These are phyloP conservation scores for Globisporangium orthogonon DNA, from an alignment of 352 stramenopile species.

Conservation along the genomic window DNA sequence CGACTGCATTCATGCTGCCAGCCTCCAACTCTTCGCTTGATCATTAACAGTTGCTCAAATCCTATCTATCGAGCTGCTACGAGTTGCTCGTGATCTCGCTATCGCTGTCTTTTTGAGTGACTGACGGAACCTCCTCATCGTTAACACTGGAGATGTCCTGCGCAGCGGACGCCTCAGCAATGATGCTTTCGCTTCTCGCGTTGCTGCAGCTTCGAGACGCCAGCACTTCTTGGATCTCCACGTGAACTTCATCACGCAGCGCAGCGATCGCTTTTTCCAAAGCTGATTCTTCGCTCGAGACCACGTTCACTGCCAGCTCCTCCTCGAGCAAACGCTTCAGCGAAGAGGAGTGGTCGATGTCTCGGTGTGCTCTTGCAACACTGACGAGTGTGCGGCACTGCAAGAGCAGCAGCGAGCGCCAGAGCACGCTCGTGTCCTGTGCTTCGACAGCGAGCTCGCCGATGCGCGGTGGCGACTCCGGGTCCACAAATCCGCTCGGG, in stretches of 20 bases:
- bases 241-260: neutral
- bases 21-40: neutral
- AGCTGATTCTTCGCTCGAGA: neutral
- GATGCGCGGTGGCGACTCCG: conserved; percentile 19
- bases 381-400: conserved; percentile 23
- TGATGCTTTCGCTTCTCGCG: too few species aligned
- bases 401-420: conserved; percentile 31
- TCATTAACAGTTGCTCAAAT: neutral
- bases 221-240: neutral
- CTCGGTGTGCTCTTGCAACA: neutral
- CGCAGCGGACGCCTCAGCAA: too few species aligned
- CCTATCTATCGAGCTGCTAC: neutral
- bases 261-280: neutral
- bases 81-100: neutral
- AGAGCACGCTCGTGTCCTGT: conserved; percentile 31
- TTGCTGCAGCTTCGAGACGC: neutral
- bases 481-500: conserved; percentile 28
- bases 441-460: conserved; percentile 47
- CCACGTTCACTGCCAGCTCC: neutral
- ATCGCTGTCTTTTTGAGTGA: neutral
- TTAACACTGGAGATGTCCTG: neutral
- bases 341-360: neutral
- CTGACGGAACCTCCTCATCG: neutral
- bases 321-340: conserved; percentile 13
- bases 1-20: neutral